Conservation (phyloP, 306 rosid species). For the Trichosanthes truncata region DNA sequence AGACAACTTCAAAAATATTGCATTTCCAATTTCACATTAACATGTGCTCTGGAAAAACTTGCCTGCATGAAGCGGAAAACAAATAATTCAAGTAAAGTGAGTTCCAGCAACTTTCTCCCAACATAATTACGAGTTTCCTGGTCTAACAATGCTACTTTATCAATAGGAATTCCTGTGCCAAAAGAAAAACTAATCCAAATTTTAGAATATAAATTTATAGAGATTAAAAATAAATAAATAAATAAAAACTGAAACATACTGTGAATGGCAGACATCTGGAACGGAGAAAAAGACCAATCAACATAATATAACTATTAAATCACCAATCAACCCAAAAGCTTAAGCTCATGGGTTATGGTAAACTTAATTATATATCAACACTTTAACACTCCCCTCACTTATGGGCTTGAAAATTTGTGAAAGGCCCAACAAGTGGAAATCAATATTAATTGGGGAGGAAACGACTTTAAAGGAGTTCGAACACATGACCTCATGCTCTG, state of each 20-base stretch:
- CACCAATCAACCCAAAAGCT: too few species aligned
- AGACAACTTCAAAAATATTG: background rate
- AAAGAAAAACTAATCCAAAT: conserved; percentile 15
- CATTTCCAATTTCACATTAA: background rate
- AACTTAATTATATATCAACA: too few species aligned
- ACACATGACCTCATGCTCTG: too few species aligned
- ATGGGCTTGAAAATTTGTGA: too few species aligned
- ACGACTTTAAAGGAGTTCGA: too few species aligned
- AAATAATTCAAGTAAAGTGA: conserved; percentile 73
- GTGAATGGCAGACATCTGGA: background rate
- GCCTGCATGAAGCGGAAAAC: conserved; percentile 89
- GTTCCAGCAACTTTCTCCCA: conserved; percentile 78
- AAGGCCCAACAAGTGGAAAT: too few species aligned
- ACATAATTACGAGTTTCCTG: conserved; percentile 84
- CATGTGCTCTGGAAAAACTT: conserved; percentile 16
- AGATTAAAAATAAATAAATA: background rate
- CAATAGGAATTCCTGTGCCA: conserved; percentile 80
- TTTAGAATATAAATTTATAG: background rate
- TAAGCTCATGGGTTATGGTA: too few species aligned
- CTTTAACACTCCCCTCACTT: too few species aligned
- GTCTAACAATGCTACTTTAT: conserved; percentile 70
- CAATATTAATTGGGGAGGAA: too few species aligned
- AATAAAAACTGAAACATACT: background rate
- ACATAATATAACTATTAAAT: background rate
- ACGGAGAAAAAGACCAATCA: background rate